Conservation (phyloP, 805 yeast species). For the Metschnikowia lochheadii region DNA sequence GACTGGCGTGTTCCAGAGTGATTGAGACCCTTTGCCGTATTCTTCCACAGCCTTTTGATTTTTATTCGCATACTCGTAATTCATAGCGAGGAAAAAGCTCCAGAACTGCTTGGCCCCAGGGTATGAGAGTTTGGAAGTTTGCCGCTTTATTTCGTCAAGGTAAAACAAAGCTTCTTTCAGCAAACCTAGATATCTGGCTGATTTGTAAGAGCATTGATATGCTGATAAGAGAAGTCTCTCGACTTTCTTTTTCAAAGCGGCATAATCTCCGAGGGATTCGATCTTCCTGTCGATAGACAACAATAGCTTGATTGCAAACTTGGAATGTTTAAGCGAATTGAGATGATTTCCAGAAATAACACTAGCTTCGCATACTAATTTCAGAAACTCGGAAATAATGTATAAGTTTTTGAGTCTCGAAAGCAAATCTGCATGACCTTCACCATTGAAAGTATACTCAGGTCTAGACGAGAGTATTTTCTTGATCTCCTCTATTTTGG, state of each 20-base stretch:
- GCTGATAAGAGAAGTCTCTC: conserved; percentile 31
- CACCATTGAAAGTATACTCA: conserved; percentile 24
- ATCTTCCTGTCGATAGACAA: conserved; percentile 50
- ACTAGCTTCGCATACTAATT: conserved; percentile 24
- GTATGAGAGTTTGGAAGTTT: conserved; percentile 28
- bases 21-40: background rate
- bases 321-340: conserved; percentile 38
- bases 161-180: conserved; percentile 57
- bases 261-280: conserved; percentile 15
- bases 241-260: conserved; percentile 35
- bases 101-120: conserved; percentile 17
- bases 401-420: conserved; percentile 26
- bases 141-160: conserved; percentile 44
- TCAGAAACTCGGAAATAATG: conserved; percentile 34
- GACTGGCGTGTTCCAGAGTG: conserved; percentile 4
- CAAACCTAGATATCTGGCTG: conserved; percentile 48
- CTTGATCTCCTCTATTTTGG: conserved; percentile 22
- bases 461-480: conserved; percentile 23
- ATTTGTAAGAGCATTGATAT: conserved; percentile 37
- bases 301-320: conserved; percentile 47
- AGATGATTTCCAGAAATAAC: conserved; percentile 16
- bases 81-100: conserved; percentile 12
- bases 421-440: conserved; percentile 10
- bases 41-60: conserved; percentile 2
- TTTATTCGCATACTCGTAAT: conserved; percentile 15